These are phyloP conservation scores for Emericellopsis cladophorae DNA, from an alignment of 2,329 filamentous ascomycete genomes.

Conservation along the genomic window DNA sequence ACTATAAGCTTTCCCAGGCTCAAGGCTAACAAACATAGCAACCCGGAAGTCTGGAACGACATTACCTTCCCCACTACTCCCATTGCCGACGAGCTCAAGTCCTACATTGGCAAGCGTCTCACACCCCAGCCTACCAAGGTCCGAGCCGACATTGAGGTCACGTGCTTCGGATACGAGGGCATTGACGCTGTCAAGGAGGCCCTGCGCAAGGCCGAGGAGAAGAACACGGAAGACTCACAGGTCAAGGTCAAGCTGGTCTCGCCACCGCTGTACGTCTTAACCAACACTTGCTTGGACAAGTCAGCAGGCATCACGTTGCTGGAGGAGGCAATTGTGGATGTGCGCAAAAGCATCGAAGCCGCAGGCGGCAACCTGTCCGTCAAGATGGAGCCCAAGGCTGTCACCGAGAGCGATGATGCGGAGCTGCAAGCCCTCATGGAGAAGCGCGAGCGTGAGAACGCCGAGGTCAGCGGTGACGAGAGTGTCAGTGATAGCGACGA, in stretches of 20 bases:
- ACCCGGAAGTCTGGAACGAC: slow-evolving; percentile 92
- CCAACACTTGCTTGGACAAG: slow-evolving; percentile 93
- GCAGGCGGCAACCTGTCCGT: slow-evolving; percentile 72
- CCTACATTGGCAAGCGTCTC: slow-evolving; percentile 92
- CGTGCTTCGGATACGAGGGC: slow-evolving; percentile 89
- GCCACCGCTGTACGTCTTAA: slow-evolving; percentile 91
- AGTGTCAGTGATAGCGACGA: slow-evolving; percentile 93
- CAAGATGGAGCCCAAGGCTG: slow-evolving; percentile 98
- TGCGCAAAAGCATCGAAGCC: slow-evolving; percentile 65
- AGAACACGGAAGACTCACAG: slow-evolving; percentile 83
- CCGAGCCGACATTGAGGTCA: slow-evolving; percentile 92
- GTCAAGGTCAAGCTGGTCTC: slow-evolving; percentile 99
- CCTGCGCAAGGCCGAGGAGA: slow-evolving; percentile 78
- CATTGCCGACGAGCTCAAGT: slow-evolving; percentile 79
- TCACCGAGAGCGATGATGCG: slow-evolving; percentile 96
- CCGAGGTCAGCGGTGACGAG: slow-evolving; percentile 95
- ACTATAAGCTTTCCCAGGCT: background rate
- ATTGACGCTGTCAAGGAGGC: slow-evolving; percentile 97
- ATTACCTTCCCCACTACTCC: slow-evolving; percentile 77
- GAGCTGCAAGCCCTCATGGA: slow-evolving; percentile 97
- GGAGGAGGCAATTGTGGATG: slow-evolving; percentile 81
- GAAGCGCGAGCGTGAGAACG: slow-evolving; percentile 95
- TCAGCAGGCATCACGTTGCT: slow-evolving; percentile 68
- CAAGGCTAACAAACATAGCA: slow-evolving; percentile 34
- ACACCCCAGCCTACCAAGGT: slow-evolving; percentile 99